Evolutionary conservation across 495 filamentous ascomycete genomes (phyloP), one percentile per base, ranked within the genome.

Genomic region (Apiosordaria backusii): DNA sequence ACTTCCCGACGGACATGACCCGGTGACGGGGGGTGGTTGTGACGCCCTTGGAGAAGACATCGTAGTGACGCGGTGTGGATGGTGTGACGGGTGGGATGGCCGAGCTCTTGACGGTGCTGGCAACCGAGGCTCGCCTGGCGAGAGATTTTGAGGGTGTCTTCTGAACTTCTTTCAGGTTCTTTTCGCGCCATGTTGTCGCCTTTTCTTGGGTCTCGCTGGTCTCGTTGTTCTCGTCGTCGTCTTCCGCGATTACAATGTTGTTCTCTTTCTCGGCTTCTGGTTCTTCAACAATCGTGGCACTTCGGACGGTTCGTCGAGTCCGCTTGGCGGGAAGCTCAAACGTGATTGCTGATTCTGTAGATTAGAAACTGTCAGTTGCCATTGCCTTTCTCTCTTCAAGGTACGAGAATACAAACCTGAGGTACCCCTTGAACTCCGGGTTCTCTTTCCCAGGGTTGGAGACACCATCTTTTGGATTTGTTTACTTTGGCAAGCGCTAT

Each of bases 381-480:
- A 65, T 70, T 72, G 67, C 61, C 26, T 16, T 29, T 26, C 60
- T 26, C 15, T 29, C 18, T 71, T 58, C 61, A 58, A 59, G 50
- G 29, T 55, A 59, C 65, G 62, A 27, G 72, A 45, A 15, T 45
- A 45, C 35, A 45, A 13, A 45, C 35, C 35, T 45, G 35, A 45
- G 76, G 81, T 77, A 70, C 82, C 70, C 73, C 76, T 69, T 68
- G 80, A 78, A 74, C 78, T 77, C 81, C 88, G 81, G 75, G 84
- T 84, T 70, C 92, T 87, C 86, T 96, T 93, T 74, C 90, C 89
- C 61, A 92, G 80, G 60, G 88, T 83, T 63, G 85, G 82, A 68
- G 83, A 80, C 70, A 84, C 82, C 89, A 92, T 92, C 40, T 79
- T 60, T 65, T 19, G 13, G 59, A 15, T 15, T 19, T 40, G 59